Base-by-base conservation (phyloP, 2,329 filamentous ascomycete species). In the Phaeosphaeria sp. region DNA sequence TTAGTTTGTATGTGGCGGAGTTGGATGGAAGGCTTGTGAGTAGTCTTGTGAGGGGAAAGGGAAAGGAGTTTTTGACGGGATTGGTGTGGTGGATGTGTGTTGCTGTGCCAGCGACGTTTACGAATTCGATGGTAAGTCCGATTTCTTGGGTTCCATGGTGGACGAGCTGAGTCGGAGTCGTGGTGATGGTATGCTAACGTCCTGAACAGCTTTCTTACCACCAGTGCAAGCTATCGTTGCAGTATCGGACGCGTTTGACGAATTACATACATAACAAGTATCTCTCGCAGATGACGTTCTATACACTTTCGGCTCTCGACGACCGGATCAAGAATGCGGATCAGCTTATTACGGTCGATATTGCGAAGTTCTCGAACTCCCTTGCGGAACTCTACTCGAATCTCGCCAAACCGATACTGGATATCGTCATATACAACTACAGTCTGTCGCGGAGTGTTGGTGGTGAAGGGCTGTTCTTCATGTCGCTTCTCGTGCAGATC, bases 71-170 rank as follows among this genome's bases (percentile, higher is more conserved):
- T 66, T 74, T 98, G 68, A 88, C 89, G 67, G 89, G 92, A 0
- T 88, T 99, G 68, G 86, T 96, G 6, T 97, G 94, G 93, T 99
- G 95, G 95, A 99, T 99, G 95, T 77, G 94, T 54, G 95, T 99
- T 65, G 94, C 95, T 23, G 85, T 99, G 17, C 95, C 95, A 10
- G 95, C 95, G 1, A 98, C 95, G 0, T 97, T 98, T 76, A 99
- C 95, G 42, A 99, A 99, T 78, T 97, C 93, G 0, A 99, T 99
- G 95, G 91, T 95, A 78, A 77, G 86, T 76, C n/a, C 25, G 4
- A 27, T 9, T 5, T 27, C 25, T 27, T 9, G 25, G 9, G 4
- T 27, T 27, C 9, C 5, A 9, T 27, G 25, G 25, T 27, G 9
- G 25, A 27, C 4, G 25, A 27, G 9, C 4, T 27, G 25, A 27